phyloP scores from a whole-genome alignment of 495 filamentous ascomycete species.

The Cudoniella acicularis region DNA sequence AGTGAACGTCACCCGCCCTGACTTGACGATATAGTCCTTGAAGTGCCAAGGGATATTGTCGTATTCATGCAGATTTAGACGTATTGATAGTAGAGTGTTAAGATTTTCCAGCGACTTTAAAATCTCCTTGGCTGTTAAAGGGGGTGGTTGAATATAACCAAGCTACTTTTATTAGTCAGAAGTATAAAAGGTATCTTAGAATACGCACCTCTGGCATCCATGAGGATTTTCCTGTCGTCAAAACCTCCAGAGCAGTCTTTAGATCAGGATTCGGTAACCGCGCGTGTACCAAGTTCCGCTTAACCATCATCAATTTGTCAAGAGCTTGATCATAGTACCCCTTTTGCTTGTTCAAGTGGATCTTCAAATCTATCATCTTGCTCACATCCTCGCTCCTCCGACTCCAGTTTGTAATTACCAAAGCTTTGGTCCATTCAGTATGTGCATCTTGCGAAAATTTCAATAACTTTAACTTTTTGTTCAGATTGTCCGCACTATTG shows the following conservation, averaged over 20 bases:
- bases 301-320: constrained; percentile 61
- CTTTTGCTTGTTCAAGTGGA: constrained; percentile 61
- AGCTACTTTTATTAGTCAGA: constrained; percentile 46
- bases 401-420: constrained; percentile 87
- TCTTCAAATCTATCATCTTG: constrained; percentile 78
- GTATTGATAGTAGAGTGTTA: constrained; percentile 75
- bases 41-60: constrained; percentile 71
- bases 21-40: constrained; percentile 65
- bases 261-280: constrained; percentile 85
- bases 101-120: constrained; percentile 69
- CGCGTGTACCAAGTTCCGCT: constrained; percentile 58
- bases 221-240: constrained; percentile 68
- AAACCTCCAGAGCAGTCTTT: constrained; percentile 78
- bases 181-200: neutral
- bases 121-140: constrained; percentile 60
- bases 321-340: constrained; percentile 52
- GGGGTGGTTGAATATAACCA: constrained; percentile 72
- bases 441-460: constrained; percentile 61
- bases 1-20: constrained; percentile 81
- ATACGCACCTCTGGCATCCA: constrained; percentile 72
- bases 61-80: constrained; percentile 76
- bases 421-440: constrained; percentile 75
- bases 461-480: constrained; percentile 75
- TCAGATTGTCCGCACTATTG: constrained; percentile 60
- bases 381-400: constrained; percentile 71